Evolutionary conservation across 257 asterid genomes (phyloP).

Genomic region (Nicotiana otophora): DNA sequence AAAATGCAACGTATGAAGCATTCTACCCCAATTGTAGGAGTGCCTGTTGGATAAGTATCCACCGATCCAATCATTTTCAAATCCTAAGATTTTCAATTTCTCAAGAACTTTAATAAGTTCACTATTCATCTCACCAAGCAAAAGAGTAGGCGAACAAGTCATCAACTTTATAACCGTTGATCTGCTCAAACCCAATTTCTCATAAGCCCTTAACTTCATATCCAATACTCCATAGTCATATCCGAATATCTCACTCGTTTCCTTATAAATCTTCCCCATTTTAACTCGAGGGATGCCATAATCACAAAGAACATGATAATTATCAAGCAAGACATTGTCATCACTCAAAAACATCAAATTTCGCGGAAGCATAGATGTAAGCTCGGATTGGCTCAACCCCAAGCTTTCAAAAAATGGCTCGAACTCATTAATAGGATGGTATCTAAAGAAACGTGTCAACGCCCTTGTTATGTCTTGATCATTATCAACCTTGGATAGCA

Average conservation of each 20-base stretch:
- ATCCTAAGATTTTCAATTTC: slow-evolving; percentile 43
- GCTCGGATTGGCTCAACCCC: slow-evolving; percentile 58
- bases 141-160: slow-evolving; percentile 55
- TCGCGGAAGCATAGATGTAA: slow-evolving; percentile 51
- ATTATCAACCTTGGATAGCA: slow-evolving; percentile 42
- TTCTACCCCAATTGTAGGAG: slow-evolving; percentile 57
- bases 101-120: slow-evolving; percentile 48
- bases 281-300: slow-evolving; percentile 72
- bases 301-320: slow-evolving; percentile 57
- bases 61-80: slow-evolving; percentile 58
- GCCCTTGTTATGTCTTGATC: slow-evolving; percentile 58
- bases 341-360: slow-evolving; percentile 60
- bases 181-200: slow-evolving; percentile 55
- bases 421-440: slow-evolving; percentile 81
- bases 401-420: slow-evolving; percentile 91
- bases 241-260: slow-evolving; percentile 50
- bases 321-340: slow-evolving; percentile 55
- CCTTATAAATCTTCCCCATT: slow-evolving; percentile 73
- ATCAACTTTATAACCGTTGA: slow-evolving; percentile 59
- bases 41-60: slow-evolving; percentile 46
- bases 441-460: slow-evolving; percentile 55
- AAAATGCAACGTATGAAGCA: slow-evolving; percentile 46
- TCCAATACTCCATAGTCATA: slow-evolving; percentile 41
- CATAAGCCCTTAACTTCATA: slow-evolving; percentile 53
- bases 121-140: slow-evolving; percentile 45